phyloP scores from a whole-genome alignment of 2,329 filamentous ascomycete genomes.

The Colletotrichum incanum region DNA sequence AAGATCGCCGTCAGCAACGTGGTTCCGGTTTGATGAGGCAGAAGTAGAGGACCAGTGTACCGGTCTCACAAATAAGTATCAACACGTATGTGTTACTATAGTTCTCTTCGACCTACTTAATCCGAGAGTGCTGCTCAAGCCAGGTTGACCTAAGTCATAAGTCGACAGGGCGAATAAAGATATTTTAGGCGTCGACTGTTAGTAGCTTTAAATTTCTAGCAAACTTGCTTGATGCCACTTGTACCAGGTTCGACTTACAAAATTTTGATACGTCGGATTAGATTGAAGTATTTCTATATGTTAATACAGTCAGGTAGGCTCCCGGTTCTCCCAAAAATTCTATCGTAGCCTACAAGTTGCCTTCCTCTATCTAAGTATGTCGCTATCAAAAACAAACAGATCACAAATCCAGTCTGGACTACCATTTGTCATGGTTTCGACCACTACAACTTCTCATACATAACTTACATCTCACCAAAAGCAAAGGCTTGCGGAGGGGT shows the following conservation, averaged over 20 bases:
- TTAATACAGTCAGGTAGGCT: neutral
- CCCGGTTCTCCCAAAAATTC: neutral
- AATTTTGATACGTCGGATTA: neutral
- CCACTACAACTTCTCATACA: neutral
- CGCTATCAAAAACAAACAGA: neutral
- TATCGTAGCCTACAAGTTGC: neutral
- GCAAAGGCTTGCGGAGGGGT: neutral
- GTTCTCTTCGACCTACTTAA: neutral
- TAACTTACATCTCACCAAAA: neutral
- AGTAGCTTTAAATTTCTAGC: too few species aligned
- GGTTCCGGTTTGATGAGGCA: too few species aligned
- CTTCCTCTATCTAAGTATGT: conserved; percentile 11
- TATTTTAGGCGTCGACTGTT: too few species aligned
- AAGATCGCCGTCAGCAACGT: neutral
- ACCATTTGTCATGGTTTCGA: neutral
- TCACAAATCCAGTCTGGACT: neutral
- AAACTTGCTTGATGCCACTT: neutral
- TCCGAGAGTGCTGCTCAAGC: neutral
- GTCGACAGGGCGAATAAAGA: neutral
- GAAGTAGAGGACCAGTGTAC: too few species aligned
- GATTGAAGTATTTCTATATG: neutral
- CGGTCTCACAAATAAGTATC: neutral
- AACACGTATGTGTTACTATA: neutral
- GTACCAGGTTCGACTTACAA: neutral
- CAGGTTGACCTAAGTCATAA: neutral